Base-by-base conservation (phyloP, 2,329 filamentous ascomycete genomes). In the Cytospora mali region DNA sequence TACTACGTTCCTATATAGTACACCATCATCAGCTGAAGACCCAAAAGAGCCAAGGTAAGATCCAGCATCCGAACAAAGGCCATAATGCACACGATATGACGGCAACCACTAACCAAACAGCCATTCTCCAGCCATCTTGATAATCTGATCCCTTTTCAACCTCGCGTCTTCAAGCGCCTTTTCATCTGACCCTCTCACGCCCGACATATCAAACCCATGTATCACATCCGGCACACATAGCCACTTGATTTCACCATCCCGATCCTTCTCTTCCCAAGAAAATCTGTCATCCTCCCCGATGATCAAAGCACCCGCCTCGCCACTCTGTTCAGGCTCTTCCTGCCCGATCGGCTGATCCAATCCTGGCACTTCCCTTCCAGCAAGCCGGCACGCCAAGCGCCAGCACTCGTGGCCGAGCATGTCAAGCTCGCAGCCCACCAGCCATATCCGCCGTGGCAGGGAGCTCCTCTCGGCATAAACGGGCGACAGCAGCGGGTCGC, bases 371-470 rank as follows among this genome's bases (percentile, higher is more conserved):
- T 69, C 67, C 28, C 69, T 71, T 0, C 74, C 76, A 2, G 74
- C 73, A 5, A 78, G 62, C 51, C 67, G 70, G 58, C 70, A 73
- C 23, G 75, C 75, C 68, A 77, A 69, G 33, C 72, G 67, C 74
- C 74, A 79, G 9, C 67, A 73, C 68, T 82, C 81, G 31, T 75
- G 71, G 2, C 75, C 75, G 5, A 81, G 70, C 71, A 80, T 76
- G 68, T 83, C 81, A 53, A 80, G 73, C 71, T 83, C 78, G 21
- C 74, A 75, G 0, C 71, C 78, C 6, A 82, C 63, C 42, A 81
- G 66, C 65, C 79, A 82, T 4, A 83, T 69, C 46, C 75, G 72
- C 16, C 67, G 68, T 2, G 80, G 81, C 23, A 83, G 69, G 23
- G 66, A 48, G 16, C 74, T 71, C 18, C 72, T 70, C 14, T 69